Base-by-base conservation (phyloP, 2,329 filamentous ascomycete species). In the Sarocladium brachiariae region DNA sequence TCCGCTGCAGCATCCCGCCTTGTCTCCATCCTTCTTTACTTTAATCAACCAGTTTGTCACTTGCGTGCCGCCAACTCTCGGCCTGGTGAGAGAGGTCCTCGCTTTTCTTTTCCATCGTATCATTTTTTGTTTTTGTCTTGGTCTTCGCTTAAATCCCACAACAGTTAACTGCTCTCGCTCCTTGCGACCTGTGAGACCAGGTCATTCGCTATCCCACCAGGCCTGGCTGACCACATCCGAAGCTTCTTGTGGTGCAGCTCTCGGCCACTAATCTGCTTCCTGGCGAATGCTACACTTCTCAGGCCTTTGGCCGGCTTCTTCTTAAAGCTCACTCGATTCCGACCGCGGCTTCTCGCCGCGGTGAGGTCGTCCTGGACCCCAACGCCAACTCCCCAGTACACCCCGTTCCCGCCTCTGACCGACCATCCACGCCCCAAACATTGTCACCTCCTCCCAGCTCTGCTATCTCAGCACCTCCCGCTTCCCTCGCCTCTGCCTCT, bases 381-480 rank as follows among this genome's bases (percentile, higher is more conserved):
- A 59, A 63, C 58, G 45, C 37, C 57, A 57, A 60, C 58, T 54
- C 65, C 56, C 61, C 58, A 58, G 64, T 61, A 58, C 61, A 56
- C 58, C 59, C 62, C 62, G 58, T 60, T 52, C 55, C 61, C 59
- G 57, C 76, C 74, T 71, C 84, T 80, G 84, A 83, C 82, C 69
- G 77, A 75, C 78, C 80, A 76, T 68, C 76, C 71, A 75, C 71
- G 65, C 75, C 78, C 75, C 76, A 70, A 58, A 67, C 70, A 68
- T 67, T 73, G 60, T 65, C 70, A 63, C 66, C 68, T 67, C 63
- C 76, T 68, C 64, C 73, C 62, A 72, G 66, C 71, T 69, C 70
- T 60, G 65, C 64, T 57, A 55, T 67, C 66, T 72, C 73, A 64
- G 68, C 70, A 62, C 67, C 66, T 59, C 53, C 56, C 43, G 57